Base-by-base conservation (phyloP, 2,329 filamentous ascomycete genomes). In the Hymenoscyphus repandus region DNA sequence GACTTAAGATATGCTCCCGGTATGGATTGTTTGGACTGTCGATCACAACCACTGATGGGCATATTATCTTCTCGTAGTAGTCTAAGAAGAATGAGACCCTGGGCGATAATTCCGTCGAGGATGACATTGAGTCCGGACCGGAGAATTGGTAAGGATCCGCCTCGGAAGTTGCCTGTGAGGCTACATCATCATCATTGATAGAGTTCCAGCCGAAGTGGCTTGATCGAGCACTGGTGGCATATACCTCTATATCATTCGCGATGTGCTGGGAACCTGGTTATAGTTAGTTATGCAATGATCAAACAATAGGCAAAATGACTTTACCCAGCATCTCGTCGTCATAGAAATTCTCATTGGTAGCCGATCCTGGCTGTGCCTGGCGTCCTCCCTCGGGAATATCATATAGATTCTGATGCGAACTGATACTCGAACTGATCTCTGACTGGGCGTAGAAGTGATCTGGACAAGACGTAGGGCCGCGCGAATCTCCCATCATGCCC, bases 21-120 rank as follows among this genome's bases (percentile, higher is more conserved):
- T 92, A 96, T 1, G 92, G 92, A 67, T 96, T 96, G 55, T 77
- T 78, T 1, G 88, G 86, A 10, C 85, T 85, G 66, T 97, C 92
- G 67, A 96, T 90, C 59, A 90, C 88, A 45, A 96, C 90, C 69
- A 96, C 88, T 52, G 90, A 89, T 5, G 89, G 88, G 59, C 90
- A 93, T 72, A 97, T 91, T 64, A 89, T 88, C 68, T 90, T 90
- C 65, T 91, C 86, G 70, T 95, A 96, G 70, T 96, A 96, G 66
- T 95, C 87, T 74, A 96, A 86, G 65, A 96, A 85, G 69, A 87
- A 95, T 58, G 87, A 85, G 73, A 95, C 86, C 64, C 90, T 86
- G 52, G 85, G 82, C 54, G 88, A 83, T 62, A 88, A 72, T 68
- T 86, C 72, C 63, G 76, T 76, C 53, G 69, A 78, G 57, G 69